phyloP scores from a whole-genome alignment of 257 asterid species.

The Solanum lycopersicoides region DNA sequence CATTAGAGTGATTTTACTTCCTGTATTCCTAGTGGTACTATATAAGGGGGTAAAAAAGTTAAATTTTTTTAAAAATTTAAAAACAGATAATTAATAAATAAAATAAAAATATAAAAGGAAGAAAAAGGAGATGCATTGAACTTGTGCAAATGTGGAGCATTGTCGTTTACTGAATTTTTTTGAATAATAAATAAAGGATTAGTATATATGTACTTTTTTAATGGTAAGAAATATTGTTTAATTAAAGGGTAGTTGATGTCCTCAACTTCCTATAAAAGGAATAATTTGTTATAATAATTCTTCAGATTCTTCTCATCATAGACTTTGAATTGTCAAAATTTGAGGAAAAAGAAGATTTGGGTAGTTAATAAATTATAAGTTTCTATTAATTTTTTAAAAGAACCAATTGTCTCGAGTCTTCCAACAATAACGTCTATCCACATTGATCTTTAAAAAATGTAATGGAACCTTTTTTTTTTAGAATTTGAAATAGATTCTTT shows the following conservation, averaged over 20 bases:
- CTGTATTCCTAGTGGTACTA: neutral
- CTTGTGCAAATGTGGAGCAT: neutral
- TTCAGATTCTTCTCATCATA: neutral
- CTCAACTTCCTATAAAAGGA: conserved; percentile 3
- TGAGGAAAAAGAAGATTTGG: neutral
- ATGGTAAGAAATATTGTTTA: neutral
- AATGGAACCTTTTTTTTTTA: neutral
- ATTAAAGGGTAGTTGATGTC: neutral
- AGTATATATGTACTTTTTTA: neutral
- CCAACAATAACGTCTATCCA: neutral
- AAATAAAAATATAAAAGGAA: neutral
- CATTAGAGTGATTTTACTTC: no score
- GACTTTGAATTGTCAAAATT: neutral
- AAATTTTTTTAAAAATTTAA: no score
- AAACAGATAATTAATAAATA: neutral
- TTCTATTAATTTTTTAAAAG: neutral
- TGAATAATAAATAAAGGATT: no score
- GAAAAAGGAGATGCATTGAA: neutral
- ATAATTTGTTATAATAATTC: neutral
- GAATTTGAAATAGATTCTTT: neutral
- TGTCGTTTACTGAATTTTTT: neutral
- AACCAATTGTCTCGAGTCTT: neutral
- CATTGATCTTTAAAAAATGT: neutral
- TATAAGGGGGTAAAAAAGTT: neutral
- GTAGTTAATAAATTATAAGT: neutral